phyloP scores from a whole-genome alignment of 805 yeast species.

The Cyberlindnera misumaiensis region DNA sequence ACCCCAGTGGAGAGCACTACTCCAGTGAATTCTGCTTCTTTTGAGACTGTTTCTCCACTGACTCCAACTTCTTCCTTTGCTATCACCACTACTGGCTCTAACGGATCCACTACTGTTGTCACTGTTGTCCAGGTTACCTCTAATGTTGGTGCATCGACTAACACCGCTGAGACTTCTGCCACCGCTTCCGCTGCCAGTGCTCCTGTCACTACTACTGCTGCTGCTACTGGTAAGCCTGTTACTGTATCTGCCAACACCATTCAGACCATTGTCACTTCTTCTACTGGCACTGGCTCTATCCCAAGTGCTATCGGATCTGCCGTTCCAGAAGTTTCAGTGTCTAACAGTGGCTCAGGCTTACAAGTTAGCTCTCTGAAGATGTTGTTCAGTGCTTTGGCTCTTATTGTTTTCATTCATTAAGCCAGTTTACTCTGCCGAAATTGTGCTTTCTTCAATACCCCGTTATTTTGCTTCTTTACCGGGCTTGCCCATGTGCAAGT shows the following conservation, averaged over 20 bases:
- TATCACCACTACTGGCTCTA: constrained; percentile 6
- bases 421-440: too few species aligned
- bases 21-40: background rate
- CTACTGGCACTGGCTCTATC: background rate
- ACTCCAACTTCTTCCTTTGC: background rate
- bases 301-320: too few species aligned
- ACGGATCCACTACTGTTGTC: constrained; percentile 4
- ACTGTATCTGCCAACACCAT: background rate
- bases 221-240: background rate
- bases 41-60: too few species aligned
- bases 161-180: background rate
- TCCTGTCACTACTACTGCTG: background rate
- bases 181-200: background rate
- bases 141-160: background rate
- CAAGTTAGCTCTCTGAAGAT: too few species aligned
- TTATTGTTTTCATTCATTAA: too few species aligned
- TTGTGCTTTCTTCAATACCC: too few species aligned
- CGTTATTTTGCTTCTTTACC: too few species aligned
- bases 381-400: too few species aligned
- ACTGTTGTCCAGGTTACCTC: constrained; percentile 8
- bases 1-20: background rate
- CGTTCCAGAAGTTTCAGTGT: too few species aligned
- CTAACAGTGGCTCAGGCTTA: too few species aligned
- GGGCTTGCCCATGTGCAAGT: too few species aligned
- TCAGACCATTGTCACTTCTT: background rate